These are phyloP conservation scores for Aspergillus diversus DNA, from an alignment of 495 filamentous ascomycete species.

Conservation along the genomic window DNA sequence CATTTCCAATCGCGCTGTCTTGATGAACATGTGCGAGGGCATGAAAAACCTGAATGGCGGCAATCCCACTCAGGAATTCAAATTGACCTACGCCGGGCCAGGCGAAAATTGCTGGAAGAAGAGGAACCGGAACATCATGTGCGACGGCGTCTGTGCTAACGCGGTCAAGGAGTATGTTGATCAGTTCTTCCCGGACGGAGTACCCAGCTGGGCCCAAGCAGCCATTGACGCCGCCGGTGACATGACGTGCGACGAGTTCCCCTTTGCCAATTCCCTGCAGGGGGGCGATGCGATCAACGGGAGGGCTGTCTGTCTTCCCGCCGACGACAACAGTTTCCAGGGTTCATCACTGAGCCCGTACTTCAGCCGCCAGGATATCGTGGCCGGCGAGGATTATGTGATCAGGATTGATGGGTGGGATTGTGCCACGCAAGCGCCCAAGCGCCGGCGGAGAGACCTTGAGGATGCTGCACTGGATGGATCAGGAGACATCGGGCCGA, in stretches of 20 bases:
- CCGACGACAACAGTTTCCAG: neutral
- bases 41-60: no score
- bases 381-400: neutral
- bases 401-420: neutral
- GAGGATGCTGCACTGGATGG: no score
- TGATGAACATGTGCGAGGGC: neutral
- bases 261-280: neutral
- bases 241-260: neutral
- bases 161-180: neutral
- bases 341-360: neutral
- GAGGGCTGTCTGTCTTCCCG: neutral
- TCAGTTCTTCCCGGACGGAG: neutral
- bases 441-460: neutral
- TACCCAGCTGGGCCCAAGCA: neutral
- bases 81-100: neutral
- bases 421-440: neutral
- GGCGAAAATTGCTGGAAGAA: neutral
- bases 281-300: neutral
- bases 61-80: neutral
- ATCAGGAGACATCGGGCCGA: no score
- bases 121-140: neutral
- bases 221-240: neutral
- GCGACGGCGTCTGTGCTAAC: neutral
- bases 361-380: neutral
- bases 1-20: neutral